Evolutionary conservation across 1,284 basidiomycete species (phyloP).

Genomic region (Nidula niveotomentosa): DNA sequence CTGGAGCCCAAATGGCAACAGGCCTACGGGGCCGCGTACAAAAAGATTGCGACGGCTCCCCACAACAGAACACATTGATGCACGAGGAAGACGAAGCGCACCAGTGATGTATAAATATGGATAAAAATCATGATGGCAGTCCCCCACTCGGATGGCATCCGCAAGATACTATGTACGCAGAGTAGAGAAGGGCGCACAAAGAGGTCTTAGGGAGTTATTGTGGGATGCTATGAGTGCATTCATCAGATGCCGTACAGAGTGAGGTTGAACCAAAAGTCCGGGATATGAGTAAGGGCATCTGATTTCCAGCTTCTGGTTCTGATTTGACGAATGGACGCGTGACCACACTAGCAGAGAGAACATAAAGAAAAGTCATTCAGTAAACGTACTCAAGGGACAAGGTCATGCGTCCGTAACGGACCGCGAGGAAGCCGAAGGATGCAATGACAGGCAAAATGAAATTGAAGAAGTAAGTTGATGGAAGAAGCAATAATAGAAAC

Average conservation of each 20-base stretch:
- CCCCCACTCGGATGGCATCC: no score
- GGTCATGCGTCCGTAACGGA: neutral
- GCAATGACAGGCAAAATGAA: conserved; percentile 3
- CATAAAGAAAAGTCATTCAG: conserved; percentile 1
- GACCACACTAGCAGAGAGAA: conserved; percentile 39
- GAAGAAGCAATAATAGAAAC: conserved; percentile 15
- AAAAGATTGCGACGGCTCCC: neutral
- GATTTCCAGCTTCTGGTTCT: conserved; percentile 46
- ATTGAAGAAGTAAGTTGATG: conserved; percentile 4
- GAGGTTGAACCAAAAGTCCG: conserved; percentile 11
- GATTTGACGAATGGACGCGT: conserved; percentile 56
- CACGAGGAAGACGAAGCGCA: no score
- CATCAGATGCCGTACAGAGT: conserved; percentile 7
- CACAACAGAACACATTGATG: no score
- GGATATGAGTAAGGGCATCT: conserved; percentile 53
- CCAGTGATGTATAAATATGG: no score
- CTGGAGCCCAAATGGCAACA: no score
- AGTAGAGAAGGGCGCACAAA: neutral
- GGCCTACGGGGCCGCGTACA: neutral
- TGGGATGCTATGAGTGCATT: neutral
- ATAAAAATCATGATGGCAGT: no score
- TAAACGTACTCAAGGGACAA: conserved; percentile 8
- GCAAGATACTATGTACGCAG: no score
- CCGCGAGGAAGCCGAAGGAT: neutral
- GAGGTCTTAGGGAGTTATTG: neutral